phyloP scores from a whole-genome alignment of 768 basidiomycete genomes.

The Trametes villosa region DNA sequence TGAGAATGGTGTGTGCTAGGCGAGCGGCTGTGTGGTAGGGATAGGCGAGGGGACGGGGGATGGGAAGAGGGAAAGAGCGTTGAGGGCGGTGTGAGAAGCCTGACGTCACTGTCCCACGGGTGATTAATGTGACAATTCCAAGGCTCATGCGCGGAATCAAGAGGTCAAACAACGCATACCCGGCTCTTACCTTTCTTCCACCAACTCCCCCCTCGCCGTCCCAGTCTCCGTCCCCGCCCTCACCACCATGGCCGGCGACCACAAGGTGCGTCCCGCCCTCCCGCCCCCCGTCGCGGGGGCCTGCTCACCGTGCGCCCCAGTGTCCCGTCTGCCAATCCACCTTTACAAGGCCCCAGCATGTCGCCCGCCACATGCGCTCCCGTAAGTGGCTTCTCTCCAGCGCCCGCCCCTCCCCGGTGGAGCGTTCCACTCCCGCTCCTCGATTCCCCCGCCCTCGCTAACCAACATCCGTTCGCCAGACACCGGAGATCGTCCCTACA shows the following conservation, averaged over 20 bases:
- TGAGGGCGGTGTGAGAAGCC: constrained; percentile 4
- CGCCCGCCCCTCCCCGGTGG: constrained; percentile 21
- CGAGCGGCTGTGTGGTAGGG: not conserved
- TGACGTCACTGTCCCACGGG: constrained; percentile 26
- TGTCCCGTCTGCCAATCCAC: constrained; percentile 88
- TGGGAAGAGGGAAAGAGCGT: not conserved
- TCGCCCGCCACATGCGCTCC: constrained; percentile 88
- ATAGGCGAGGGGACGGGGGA: not conserved
- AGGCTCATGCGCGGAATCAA: constrained; percentile 11
- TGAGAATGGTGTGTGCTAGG: no score
- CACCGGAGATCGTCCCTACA: constrained; percentile 89
- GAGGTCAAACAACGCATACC: constrained; percentile 13
- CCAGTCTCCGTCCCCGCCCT: not conserved
- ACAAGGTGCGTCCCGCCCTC: constrained; percentile 31
- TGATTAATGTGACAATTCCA: constrained; percentile 24
- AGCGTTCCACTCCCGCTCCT: constrained; percentile 13
- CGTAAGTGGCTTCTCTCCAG: constrained; percentile 56
- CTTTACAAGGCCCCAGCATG: constrained; percentile 89
- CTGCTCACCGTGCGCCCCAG: constrained; percentile 34
- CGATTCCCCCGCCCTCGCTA: constrained; percentile 16
- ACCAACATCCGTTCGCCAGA: constrained; percentile 48
- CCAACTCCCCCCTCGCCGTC: constrained; percentile 21
- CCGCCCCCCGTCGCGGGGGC: constrained; percentile 8
- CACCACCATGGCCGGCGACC: constrained; percentile 36
- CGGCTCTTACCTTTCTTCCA: constrained; percentile 23